Percentiles rank a stretch among this genome's conserved stretches.
phyloP scores from a whole-genome alignment of 495 filamentous ascomycete species.

The Neurospora sp. region DNA sequence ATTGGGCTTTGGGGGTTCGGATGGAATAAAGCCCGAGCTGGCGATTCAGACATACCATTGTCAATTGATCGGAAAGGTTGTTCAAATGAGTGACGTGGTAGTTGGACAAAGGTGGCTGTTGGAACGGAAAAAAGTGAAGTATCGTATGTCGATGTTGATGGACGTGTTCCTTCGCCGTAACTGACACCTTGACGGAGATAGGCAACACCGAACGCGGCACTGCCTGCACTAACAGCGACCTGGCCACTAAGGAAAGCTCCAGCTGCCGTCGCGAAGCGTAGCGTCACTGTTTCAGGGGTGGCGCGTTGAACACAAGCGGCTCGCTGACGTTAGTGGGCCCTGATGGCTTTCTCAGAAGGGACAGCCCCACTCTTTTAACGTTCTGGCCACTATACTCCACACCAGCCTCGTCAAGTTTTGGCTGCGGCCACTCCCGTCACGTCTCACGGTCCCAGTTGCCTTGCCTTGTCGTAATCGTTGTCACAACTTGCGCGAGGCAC shows the following conservation, averaged over 20 bases:
- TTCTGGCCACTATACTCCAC: not conserved
- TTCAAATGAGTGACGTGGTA: not conserved
- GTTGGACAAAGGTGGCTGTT: slow-evolving; percentile 4
- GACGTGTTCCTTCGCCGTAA: not conserved
- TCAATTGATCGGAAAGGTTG: slow-evolving; percentile 11
- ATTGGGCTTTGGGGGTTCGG: not conserved
- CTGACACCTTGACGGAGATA: not conserved
- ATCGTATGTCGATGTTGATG: not conserved
- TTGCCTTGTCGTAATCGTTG: not conserved
- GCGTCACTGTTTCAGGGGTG: not conserved
- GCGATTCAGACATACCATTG: slow-evolving; percentile 22
- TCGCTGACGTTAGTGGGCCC: not conserved
- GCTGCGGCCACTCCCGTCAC: not conserved
- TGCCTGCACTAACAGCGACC: not conserved
- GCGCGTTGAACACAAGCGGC: not conserved
- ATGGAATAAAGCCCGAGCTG: not conserved
- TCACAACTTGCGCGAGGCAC: not conserved
- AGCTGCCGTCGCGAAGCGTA: not conserved
- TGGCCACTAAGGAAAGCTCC: not conserved
- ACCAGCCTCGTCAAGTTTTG: not conserved
- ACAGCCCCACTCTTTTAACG: not conserved
- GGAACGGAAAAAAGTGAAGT: not conserved
- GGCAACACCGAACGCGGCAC: not conserved
- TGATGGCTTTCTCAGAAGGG: not conserved
- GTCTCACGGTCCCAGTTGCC: not conserved